phyloP scores from a whole-genome alignment of 345 rosid genomes.

The Gossypium rotundifolium region DNA sequence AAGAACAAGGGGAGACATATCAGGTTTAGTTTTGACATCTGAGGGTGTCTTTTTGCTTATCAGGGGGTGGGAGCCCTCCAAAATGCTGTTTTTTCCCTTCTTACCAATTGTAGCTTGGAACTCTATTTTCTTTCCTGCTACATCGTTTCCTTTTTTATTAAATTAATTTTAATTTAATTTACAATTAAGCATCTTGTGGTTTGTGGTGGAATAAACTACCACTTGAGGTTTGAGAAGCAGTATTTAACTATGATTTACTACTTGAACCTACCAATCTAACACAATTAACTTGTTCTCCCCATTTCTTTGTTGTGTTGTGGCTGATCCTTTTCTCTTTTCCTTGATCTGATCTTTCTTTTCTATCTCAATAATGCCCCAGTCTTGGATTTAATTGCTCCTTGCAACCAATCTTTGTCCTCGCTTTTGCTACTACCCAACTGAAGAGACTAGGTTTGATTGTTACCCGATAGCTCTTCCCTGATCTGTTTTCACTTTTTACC shows the following conservation, averaged over 20 bases:
- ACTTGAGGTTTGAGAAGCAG: neutral
- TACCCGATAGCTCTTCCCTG: neutral
- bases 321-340: neutral
- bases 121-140: neutral
- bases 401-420: neutral
- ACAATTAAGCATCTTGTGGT: neutral
- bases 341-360: neutral
- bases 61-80: neutral
- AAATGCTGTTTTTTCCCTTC: neutral
- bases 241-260: neutral
- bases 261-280: neutral
- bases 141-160: neutral
- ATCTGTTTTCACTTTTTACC: neutral
- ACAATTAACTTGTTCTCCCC: neutral
- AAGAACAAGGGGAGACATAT: neutral
- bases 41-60: neutral
- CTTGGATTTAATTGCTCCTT: neutral
- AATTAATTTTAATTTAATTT: neutral
- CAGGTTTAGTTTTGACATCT: neutral
- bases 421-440: neutral
- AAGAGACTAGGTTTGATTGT: neutral
- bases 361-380: neutral
- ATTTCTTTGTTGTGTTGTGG: neutral
- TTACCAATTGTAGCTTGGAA: neutral
- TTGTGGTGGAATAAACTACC: neutral